phyloP scores from a whole-genome alignment of 1,284 basidiomycete species.

The Tilletia caries region DNA sequence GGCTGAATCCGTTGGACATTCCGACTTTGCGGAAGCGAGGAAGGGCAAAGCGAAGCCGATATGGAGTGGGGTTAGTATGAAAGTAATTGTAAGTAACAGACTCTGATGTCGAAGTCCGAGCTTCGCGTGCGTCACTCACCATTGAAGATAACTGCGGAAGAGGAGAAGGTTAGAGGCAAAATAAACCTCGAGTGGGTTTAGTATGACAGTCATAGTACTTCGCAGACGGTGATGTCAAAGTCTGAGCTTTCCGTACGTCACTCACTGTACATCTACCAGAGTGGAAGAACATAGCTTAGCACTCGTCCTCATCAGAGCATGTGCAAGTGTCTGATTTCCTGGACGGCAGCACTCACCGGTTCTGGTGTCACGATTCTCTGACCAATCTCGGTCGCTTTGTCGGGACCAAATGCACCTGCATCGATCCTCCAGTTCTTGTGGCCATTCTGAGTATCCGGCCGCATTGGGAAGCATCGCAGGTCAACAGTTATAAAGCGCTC shows the following conservation, averaged over 20 bases:
- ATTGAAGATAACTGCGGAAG: conserved; percentile 4
- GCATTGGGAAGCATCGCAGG: too few relatives aligned
- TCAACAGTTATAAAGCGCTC: too few relatives aligned
- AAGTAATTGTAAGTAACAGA: too few relatives aligned
- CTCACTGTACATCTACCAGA: conserved; percentile 5
- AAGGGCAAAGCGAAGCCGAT: too few relatives aligned
- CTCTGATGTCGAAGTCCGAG: too few relatives aligned
- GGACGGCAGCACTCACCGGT: not conserved
- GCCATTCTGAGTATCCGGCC: not conserved
- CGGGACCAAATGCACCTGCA: not conserved
- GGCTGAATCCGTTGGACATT: conserved; percentile 40
- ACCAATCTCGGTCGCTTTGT: conserved; percentile 6
- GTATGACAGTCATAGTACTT: too few relatives aligned
- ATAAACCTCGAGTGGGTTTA: too few relatives aligned
- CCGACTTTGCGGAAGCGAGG: too few relatives aligned
- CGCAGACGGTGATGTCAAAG: too few relatives aligned
- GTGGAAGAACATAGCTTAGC: not conserved
- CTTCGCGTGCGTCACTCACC: too few relatives aligned
- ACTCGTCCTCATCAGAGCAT: not conserved
- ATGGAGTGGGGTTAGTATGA: too few relatives aligned
- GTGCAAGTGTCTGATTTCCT: too few relatives aligned
- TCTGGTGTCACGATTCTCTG: not conserved
- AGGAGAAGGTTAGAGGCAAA: not conserved
- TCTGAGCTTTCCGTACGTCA: not conserved
- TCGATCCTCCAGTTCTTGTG: not conserved